Evolutionary conservation across 192 early-diverging fungal genomes (phyloP), one percentile per base, ranked within the genome.

Genomic region (Backusella luteola): DNA sequence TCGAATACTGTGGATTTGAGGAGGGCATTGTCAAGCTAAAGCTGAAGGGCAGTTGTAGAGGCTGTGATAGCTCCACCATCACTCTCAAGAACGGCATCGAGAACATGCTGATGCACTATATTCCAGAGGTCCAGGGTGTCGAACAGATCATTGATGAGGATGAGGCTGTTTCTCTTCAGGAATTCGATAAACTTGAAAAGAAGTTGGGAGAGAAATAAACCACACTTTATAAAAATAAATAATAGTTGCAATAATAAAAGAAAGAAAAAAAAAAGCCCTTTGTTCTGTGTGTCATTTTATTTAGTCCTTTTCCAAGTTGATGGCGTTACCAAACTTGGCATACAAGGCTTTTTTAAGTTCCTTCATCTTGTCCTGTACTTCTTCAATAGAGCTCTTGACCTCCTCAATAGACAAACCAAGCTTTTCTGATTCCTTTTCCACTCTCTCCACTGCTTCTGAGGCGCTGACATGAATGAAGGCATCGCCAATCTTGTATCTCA

Each of bases 71-170:
- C 5, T 93, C 93, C 38, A 87, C 91, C 0, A 90, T 99, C 9
- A 99, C 97, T 0, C 87, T 99, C 34, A 99, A 98, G 88, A 98
- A 98, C 78, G 98, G 98, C 0, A 98, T 99, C 59, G 98, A 99
- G 82, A 98, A 96, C 68, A 99, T 99, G 98, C 85, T 99, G 73
- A 96, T 95, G 90, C 96, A 99, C 82, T 99, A 99, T 73, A 91
- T 99, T 73, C 97, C 97, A 0, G 98, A 99, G 74, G 95, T 99
- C 21, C 87, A 91, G 6, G 75, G 87, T 6, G 93, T 96, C 0
- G 95, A 97, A 76, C 95, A 98, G 77, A 93, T 95, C 2, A 87
- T 93, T 75, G 97, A 98, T 79, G 94, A 93, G 69, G 83, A 91
- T 29, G 98, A 99, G 34, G 79, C 80, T 1, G 84, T 96, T 74